Evolutionary conservation across 129 eudicot species (phyloP).

Genomic region (Smallanthus sonchifolius): DNA sequence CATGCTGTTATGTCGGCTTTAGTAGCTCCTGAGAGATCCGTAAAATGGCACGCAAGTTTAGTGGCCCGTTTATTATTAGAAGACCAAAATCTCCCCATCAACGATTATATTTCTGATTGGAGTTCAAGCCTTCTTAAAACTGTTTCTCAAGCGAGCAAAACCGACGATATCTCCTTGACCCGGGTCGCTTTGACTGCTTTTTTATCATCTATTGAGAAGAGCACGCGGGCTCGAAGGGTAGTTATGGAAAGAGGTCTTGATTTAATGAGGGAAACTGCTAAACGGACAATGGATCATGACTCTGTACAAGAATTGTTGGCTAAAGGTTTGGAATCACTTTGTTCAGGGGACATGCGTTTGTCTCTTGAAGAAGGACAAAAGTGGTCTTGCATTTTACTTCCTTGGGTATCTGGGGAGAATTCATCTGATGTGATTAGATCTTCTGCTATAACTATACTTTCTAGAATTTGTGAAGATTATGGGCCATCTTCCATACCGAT

Average conservation of each 20-base stretch:
- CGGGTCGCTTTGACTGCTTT: slow-evolving; percentile 80
- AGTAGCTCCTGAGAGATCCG: slow-evolving; percentile 94
- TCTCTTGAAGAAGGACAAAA: slow-evolving; percentile 86
- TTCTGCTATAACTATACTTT: slow-evolving; percentile 69
- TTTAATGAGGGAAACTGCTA: slow-evolving; percentile 83
- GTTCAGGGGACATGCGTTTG: slow-evolving; percentile 53
- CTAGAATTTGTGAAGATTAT: slow-evolving; percentile 77
- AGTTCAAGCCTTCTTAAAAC: slow-evolving; percentile 78
- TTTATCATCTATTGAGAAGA: slow-evolving; percentile 67
- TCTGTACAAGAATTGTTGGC: slow-evolving; percentile 83
- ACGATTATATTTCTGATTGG: slow-evolving; percentile 79
- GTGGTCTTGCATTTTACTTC: slow-evolving; percentile 76
- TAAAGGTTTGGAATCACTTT: slow-evolving; percentile 77
- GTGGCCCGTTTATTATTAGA: slow-evolving; percentile 80
- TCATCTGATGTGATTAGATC: slow-evolving; percentile 62
- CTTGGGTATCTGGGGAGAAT: slow-evolving; percentile 62
- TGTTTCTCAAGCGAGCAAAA: slow-evolving; percentile 76
- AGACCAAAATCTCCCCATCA: slow-evolving; percentile 67
- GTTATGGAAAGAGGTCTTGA: slow-evolving; percentile 79
- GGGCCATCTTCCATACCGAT: slow-evolving; percentile 84
- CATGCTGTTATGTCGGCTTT: slow-evolving; percentile 90
- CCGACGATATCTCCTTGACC: slow-evolving; percentile 64
- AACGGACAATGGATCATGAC: slow-evolving; percentile 53
- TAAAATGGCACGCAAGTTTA: slow-evolving; percentile 96
- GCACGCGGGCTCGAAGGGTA: slow-evolving; percentile 53